A percentile compares a stretch with the other conserved stretches of the same genome.
Conservation (phyloP, 805 yeast species). For the Brettanomyces bruxellensis region DNA sequence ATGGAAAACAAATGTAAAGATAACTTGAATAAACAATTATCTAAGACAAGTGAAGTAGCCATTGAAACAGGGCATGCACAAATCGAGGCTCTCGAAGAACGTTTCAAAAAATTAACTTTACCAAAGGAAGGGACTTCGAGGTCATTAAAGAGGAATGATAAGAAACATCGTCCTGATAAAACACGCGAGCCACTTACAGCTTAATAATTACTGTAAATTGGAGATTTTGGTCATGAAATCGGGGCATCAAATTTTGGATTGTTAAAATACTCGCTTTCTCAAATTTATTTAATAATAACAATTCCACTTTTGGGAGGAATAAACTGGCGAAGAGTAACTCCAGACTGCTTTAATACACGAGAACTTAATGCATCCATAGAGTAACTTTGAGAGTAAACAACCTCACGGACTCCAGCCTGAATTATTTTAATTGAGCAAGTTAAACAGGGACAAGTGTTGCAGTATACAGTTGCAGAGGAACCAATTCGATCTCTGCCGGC, state of each 20-base stretch:
- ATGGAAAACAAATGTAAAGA: too few relatives aligned
- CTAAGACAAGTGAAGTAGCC: too few relatives aligned
- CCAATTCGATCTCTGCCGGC: slow-evolving; percentile 87
- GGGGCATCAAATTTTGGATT: not conserved
- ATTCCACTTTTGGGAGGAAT: slow-evolving; percentile 28
- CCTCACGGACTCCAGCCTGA: slow-evolving; percentile 85
- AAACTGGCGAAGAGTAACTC: slow-evolving; percentile 60
- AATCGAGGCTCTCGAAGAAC: slow-evolving; percentile 3
- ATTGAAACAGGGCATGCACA: not conserved
- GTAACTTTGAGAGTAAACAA: slow-evolving; percentile 86
- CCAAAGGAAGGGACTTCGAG: slow-evolving; percentile 3
- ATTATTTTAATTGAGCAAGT: slow-evolving; percentile 94
- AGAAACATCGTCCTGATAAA: not conserved
- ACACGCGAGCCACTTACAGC: not conserved
- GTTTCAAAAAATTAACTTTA: slow-evolving; percentile 5
- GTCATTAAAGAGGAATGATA: not conserved
- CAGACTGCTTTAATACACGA: slow-evolving; percentile 63
- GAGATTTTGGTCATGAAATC: not conserved
- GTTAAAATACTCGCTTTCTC: not conserved
- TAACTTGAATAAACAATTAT: too few relatives aligned
- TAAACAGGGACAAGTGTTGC: slow-evolving; percentile 96
- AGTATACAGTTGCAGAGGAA: slow-evolving; percentile 57
- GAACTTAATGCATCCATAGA: slow-evolving; percentile 83
- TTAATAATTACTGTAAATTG: not conserved
- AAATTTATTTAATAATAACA: slow-evolving; percentile 4